phyloP scores from a whole-genome alignment of 805 yeast genomes.

The Hermanozyma aechmeae region DNA sequence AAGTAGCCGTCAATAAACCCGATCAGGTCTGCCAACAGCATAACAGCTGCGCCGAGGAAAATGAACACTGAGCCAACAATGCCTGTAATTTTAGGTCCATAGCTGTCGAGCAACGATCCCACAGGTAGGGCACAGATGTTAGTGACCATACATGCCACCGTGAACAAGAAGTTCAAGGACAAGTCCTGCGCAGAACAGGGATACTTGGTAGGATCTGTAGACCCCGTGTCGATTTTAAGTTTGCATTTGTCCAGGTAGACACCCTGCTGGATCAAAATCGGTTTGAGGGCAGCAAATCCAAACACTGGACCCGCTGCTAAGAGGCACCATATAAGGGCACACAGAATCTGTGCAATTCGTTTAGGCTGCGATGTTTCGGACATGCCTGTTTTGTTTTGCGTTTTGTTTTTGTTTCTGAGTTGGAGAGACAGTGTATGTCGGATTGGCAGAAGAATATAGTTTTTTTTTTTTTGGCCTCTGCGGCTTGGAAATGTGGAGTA shows the following conservation, averaged over 20 bases:
- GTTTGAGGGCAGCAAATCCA: constrained; percentile 93
- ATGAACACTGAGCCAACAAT: constrained; percentile 59
- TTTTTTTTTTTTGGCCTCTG: too few species aligned
- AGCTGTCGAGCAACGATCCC: constrained; percentile 67
- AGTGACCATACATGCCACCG: constrained; percentile 79
- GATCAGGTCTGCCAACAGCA: constrained; percentile 31
- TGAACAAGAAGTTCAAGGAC: constrained; percentile 72
- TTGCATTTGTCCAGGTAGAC: constrained; percentile 61
- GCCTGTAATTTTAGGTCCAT: constrained; percentile 78
- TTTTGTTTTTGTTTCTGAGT: too few species aligned
- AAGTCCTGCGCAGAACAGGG: constrained; percentile 73
- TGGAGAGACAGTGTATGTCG: too few species aligned
- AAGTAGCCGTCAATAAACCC: constrained; percentile 53
- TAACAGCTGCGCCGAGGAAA: constrained; percentile 41
- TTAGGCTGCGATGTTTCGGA: constrained; percentile 10
- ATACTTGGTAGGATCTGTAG: constrained; percentile 1
- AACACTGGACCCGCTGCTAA: constrained; percentile 89
- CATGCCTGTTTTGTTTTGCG: constrained; percentile 2
- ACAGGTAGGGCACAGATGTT: constrained; percentile 77
- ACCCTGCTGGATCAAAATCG: constrained; percentile 67
- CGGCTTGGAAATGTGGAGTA: too few species aligned
- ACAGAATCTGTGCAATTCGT: constrained; percentile 46
- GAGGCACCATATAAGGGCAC: constrained; percentile 82
- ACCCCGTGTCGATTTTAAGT: constrained; percentile 7
- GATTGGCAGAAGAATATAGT: too few species aligned